These are phyloP conservation scores for Trypanosoma vivax DNA, from an alignment of 208 protist genomes.

Conservation along the genomic window DNA sequence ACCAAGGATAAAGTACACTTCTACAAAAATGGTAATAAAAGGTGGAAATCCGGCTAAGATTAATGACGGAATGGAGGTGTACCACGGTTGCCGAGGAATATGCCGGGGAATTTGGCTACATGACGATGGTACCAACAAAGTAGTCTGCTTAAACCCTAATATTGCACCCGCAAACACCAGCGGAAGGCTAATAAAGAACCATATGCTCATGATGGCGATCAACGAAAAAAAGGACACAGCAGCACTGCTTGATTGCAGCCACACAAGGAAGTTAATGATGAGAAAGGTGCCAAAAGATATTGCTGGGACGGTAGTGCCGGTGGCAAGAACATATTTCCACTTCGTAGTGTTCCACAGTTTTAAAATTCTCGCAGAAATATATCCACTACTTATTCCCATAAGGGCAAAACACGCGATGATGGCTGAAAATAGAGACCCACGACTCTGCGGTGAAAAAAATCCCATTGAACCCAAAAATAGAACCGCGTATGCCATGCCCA, in stretches of 20 bases:
- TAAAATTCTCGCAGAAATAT: conserved; percentile 61
- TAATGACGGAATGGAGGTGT: conserved; percentile 39
- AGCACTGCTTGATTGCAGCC: conserved; percentile 21
- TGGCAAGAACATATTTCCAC: conserved; percentile 74
- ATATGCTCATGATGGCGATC: conserved; percentile 54
- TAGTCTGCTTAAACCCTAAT: conserved; percentile 80
- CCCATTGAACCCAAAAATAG: conserved; percentile 62
- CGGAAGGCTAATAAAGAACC: conserved; percentile 91
- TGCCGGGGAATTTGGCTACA: conserved; percentile 95
- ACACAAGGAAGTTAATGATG: conserved; percentile 31
- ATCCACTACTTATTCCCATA: conserved; percentile 73
- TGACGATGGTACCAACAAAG: conserved; percentile 54
- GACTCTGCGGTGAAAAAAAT: conserved; percentile 85
- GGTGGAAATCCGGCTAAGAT: conserved; percentile 83
- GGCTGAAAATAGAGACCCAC: conserved; percentile 83
- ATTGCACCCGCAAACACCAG: conserved; percentile 89
- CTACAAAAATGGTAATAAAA: conserved; percentile 96
- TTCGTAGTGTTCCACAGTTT: conserved; percentile 44
- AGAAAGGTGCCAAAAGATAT: conserved; percentile 29
- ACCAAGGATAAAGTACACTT: conserved; percentile 95
- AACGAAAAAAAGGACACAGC: conserved; percentile 39
- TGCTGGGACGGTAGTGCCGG: conserved; percentile 27
- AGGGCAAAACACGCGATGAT: conserved; percentile 37
- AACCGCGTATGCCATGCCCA: conserved; percentile 71
- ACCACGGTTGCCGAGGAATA: conserved; percentile 76